Evolutionary conservation across 2,329 filamentous ascomycete species (phyloP).

Genomic region (Fusarium graminum): DNA sequence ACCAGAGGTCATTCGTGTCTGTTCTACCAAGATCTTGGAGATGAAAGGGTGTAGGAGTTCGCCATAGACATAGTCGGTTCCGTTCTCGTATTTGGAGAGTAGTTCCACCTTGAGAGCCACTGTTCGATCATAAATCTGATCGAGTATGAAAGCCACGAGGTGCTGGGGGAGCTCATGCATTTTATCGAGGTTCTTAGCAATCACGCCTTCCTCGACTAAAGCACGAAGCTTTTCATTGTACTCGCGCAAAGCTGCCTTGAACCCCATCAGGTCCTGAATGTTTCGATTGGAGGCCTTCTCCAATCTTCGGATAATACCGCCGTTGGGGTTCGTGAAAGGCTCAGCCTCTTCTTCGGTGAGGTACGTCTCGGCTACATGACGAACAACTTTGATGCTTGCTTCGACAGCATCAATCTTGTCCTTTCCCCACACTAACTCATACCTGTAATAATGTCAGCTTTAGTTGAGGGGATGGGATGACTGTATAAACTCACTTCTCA

Average conservation of each 20-base stretch:
- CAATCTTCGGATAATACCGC: conserved; percentile 81
- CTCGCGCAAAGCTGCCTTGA: conserved; percentile 77
- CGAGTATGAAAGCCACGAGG: conserved; percentile 83
- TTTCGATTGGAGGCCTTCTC: conserved; percentile 79
- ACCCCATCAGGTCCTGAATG: conserved; percentile 74
- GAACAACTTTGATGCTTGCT: conserved; percentile 78
- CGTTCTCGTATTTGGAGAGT: conserved; percentile 87
- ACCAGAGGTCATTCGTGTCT: conserved; percentile 81
- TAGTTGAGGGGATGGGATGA: neutral
- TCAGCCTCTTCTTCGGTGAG: conserved; percentile 77
- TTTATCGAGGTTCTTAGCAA: conserved; percentile 77
- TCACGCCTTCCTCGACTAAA: conserved; percentile 76
- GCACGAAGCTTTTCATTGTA: conserved; percentile 80
- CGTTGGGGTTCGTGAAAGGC: conserved; percentile 77
- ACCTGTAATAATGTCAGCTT: conserved; percentile 50
- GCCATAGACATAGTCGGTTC: conserved; percentile 94
- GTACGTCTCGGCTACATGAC: conserved; percentile 80
- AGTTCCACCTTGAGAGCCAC: conserved; percentile 90
- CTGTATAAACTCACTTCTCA: conserved; percentile 68
- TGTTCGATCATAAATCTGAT: conserved; percentile 90
- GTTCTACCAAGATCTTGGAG: conserved; percentile 80
- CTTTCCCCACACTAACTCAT: conserved; percentile 79
- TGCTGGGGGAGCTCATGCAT: conserved; percentile 77
- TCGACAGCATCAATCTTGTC: conserved; percentile 83
- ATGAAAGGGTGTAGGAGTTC: conserved; percentile 90